Evolutionary conservation across 2,329 filamentous ascomycete species (phyloP).

Genomic region (Calonectria crousiana): DNA sequence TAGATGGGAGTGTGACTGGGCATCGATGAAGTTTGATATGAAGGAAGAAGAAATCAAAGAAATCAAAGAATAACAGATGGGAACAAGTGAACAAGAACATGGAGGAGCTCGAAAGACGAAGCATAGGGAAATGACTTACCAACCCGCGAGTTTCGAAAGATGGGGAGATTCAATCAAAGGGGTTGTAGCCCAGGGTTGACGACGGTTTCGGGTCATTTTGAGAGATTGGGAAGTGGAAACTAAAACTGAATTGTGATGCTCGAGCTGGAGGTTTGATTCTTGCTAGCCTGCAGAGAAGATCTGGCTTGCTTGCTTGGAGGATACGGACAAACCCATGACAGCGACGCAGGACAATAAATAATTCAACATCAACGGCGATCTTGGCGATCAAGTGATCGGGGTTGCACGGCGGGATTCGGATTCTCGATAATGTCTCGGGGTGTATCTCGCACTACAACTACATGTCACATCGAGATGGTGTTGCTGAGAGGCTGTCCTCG

Average conservation of each 20-base stretch:
- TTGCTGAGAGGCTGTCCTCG: not conserved
- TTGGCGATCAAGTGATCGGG: slow-evolving; percentile 6
- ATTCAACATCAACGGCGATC: not conserved
- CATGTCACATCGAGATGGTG: not conserved
- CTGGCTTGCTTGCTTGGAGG: not conserved
- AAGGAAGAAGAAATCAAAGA: not conserved
- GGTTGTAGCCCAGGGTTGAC: slow-evolving; percentile 33
- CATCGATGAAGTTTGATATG: not conserved
- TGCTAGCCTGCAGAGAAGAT: not conserved
- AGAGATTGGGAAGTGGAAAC: not conserved
- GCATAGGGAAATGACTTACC: slow-evolving; percentile 57
- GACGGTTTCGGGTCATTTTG: slow-evolving; percentile 35
- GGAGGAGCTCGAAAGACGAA: not conserved
- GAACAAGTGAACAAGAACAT: not conserved
- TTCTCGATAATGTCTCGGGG: not conserved
- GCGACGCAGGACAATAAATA: not conserved
- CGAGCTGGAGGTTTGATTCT: not conserved
- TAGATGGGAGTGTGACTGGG: not conserved
- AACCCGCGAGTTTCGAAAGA: slow-evolving; percentile 76
- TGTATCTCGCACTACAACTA: not conserved
- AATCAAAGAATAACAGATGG: not conserved
- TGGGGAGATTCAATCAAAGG: slow-evolving; percentile 43
- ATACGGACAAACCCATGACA: not conserved
- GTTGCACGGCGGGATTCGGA: not conserved
- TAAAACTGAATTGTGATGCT: not conserved